Evolutionary conservation across 345 rosid species (phyloP).

Genomic region (Crucihimalaya himalaica): DNA sequence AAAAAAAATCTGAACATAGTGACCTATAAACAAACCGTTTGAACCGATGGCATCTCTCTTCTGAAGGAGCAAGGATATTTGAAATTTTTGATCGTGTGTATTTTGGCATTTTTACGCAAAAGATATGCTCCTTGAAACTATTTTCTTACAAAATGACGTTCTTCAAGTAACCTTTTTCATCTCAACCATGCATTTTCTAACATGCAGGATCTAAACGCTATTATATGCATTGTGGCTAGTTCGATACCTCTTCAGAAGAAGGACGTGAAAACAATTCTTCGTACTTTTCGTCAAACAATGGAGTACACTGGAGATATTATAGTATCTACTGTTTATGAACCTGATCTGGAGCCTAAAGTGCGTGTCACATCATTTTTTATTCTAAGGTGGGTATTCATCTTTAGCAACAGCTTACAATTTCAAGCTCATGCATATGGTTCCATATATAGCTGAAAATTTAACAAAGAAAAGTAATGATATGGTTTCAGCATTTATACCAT

Average conservation of each 20-base stretch:
- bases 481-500: not conserved
- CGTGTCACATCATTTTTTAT: slow-evolving; percentile 66
- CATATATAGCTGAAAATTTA: not conserved
- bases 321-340: slow-evolving; percentile 59
- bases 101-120: not conserved
- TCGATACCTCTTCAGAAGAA: slow-evolving; percentile 47
- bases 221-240: slow-evolving; percentile 68
- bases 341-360: slow-evolving; percentile 60
- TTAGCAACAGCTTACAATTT: not conserved
- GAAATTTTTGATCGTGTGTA: not conserved
- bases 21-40: not conserved
- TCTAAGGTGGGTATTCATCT: slow-evolving; percentile 56
- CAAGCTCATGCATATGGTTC: slow-evolving; percentile 11
- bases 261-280: slow-evolving; percentile 53
- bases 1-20: not conserved
- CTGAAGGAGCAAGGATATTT: not conserved
- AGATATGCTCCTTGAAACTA: not conserved
- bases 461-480: not conserved
- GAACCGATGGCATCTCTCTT: slow-evolving; percentile 2
- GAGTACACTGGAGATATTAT: slow-evolving; percentile 61
- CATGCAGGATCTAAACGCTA: slow-evolving; percentile 61
- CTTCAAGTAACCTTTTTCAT: not conserved
- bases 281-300: slow-evolving; percentile 64
- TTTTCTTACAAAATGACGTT: not conserved
- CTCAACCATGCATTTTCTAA: slow-evolving; percentile 10